These are phyloP conservation scores for Saccharomycopsis javanensis DNA, from an alignment of 805 yeast species.

Conservation along the genomic window DNA sequence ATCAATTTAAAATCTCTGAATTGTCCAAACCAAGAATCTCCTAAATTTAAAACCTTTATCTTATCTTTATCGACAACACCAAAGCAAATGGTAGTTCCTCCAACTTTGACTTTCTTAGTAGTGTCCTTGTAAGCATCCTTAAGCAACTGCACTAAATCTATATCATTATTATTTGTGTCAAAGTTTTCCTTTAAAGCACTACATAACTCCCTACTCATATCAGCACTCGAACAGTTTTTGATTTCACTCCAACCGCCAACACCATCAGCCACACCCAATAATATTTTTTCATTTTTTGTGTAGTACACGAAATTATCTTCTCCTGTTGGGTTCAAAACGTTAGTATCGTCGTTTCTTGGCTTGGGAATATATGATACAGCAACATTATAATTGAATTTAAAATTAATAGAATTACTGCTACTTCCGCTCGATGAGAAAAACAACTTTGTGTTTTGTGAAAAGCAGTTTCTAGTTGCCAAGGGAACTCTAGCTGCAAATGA, in stretches of 20 bases:
- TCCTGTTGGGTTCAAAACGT: conserved; percentile 44
- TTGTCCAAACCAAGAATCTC: conserved; percentile 92
- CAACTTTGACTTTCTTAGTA: conserved; percentile 64
- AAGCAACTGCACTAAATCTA: conserved; percentile 41
- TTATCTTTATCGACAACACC: conserved; percentile 51
- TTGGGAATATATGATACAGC: conserved; percentile 72
- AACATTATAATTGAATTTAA: conserved; percentile 34
- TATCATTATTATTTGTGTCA: conserved; percentile 14
- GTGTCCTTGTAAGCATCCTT: conserved; percentile 42
- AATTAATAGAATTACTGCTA: background rate
- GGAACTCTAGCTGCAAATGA: background rate
- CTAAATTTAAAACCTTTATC: conserved; percentile 67
- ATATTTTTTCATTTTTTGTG: conserved; percentile 30
- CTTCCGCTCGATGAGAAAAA: background rate
- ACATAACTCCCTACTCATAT: conserved; percentile 70
- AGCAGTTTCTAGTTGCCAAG: background rate
- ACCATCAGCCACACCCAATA: conserved; percentile 86
- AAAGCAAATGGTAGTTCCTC: conserved; percentile 88
- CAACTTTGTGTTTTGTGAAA: background rate
- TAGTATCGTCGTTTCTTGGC: conserved; percentile 44
- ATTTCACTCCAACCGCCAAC: conserved; percentile 96
- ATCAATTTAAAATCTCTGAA: conserved; percentile 58
- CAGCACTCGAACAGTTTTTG: conserved; percentile 79
- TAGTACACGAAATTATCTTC: conserved; percentile 63
- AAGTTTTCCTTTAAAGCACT: conserved; percentile 25